Evolutionary conservation across 2,329 filamentous ascomycete species (phyloP).

Genomic region (Aspergillus calidoustus): DNA sequence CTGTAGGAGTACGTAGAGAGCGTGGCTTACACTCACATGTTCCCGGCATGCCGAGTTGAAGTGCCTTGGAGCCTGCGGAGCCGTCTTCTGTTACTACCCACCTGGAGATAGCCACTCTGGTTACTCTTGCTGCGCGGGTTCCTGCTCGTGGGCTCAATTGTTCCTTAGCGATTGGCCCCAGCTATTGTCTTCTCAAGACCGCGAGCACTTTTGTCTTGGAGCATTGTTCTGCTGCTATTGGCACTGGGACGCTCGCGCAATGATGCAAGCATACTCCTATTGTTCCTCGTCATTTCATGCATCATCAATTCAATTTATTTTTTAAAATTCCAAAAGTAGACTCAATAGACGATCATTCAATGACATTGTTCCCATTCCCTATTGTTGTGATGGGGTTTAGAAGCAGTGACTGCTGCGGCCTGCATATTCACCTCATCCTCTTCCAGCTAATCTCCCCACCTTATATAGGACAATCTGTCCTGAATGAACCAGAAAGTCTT

Average conservation of each 20-base stretch:
- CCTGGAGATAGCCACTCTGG: neutral
- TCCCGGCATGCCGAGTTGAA: neutral
- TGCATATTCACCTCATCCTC: conserved; percentile 1
- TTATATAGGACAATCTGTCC: neutral
- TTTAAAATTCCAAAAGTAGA: neutral
- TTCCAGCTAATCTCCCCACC: neutral
- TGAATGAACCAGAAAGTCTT: neutral
- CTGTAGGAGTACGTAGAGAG: neutral
- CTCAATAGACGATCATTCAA: neutral
- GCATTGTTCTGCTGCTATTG: neutral
- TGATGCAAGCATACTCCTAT: neutral
- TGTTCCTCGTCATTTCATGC: neutral
- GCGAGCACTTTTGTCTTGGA: neutral
- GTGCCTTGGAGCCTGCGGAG: neutral
- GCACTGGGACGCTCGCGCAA: neutral
- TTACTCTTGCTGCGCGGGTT: too few relatives aligned
- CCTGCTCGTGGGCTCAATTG: neutral
- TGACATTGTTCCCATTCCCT: neutral
- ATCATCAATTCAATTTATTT: neutral
- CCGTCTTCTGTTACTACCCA: neutral
- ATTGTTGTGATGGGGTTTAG: neutral
- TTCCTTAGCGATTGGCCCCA: neutral
- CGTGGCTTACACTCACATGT: neutral
- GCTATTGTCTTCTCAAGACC: neutral
- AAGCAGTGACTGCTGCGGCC: neutral